phyloP scores from a whole-genome alignment of 345 rosid genomes.

The Garcia nutans region DNA sequence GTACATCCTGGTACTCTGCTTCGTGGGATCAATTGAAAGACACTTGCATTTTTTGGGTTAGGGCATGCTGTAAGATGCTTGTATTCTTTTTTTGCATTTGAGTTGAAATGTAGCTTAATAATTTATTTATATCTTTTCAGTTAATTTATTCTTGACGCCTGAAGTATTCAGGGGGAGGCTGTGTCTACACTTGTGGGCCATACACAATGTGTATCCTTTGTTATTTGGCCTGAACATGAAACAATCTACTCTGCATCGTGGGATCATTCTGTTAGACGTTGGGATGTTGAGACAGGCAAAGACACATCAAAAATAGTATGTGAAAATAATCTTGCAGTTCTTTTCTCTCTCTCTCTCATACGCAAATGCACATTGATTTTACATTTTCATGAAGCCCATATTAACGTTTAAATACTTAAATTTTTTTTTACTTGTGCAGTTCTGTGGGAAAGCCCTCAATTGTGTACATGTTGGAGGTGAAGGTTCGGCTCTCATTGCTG shows the following conservation, averaged over 20 bases:
- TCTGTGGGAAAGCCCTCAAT: constrained; percentile 76
- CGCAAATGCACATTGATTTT: background rate
- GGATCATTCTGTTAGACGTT: constrained; percentile 88
- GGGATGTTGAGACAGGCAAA: constrained; percentile 92
- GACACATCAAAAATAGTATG: constrained; percentile 64
- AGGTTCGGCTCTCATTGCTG: constrained; percentile 86
- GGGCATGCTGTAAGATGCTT: background rate
- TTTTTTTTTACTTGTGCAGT: constrained; percentile 41
- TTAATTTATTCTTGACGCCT: constrained; percentile 1
- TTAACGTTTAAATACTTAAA: constrained; percentile 9
- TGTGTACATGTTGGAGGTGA: constrained; percentile 91
- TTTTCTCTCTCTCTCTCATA: constrained; percentile 12
- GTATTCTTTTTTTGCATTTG: constrained; percentile 4
- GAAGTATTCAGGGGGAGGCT: constrained; percentile 66
- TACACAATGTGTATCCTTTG: constrained; percentile 79
- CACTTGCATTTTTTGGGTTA: background rate
- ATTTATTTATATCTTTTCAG: background rate
- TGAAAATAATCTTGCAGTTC: constrained; percentile 14
- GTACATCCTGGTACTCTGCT: background rate
- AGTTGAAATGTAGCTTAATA: background rate
- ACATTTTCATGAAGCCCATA: background rate
- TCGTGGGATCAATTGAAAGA: background rate
- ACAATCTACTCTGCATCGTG: constrained; percentile 83
- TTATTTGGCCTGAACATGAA: constrained; percentile 75
- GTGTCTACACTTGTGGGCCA: constrained; percentile 82